Evolutionary conservation across 2,329 filamentous ascomycete genomes (phyloP), one percentile per base, ranked within the genome.

Genomic region (Stromatinia cepivora): DNA sequence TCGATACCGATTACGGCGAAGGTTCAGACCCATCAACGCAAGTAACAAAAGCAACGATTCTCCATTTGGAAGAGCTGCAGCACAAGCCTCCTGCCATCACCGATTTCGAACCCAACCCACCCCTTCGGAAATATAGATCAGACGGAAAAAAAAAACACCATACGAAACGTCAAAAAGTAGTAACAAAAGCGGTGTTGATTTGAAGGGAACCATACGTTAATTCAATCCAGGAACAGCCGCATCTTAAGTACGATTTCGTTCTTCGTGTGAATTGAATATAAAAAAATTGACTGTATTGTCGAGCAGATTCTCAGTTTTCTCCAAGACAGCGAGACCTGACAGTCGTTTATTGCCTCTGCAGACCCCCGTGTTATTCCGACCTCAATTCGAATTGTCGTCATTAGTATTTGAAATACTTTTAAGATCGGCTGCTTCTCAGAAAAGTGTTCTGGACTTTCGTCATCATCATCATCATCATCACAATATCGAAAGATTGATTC

Each of bases 41-140:
- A 39, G 61, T 31, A 39, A 39, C 46, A 39, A 52, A 9, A 28
- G 22, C 34, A 50, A 39, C 31, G 31, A 63, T 52, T 13, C 46
- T 63, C 69, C 52, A 71, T 65, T 65, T 50, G 58, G 66, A 62
- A 71, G 36, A 71, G 67, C 69, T 48, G 70, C 70, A 46, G 54
- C 69, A 58, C 67, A 70, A 66, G 70, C 70, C 28, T 52, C 36
- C 63, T 48, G 25, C 28, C 54, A 28, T 45, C 50, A 25, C 20
- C 39, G 57, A 57, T 54, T 42, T 25, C 28, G 48, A 45, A 61
- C 64, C 62, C 69, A 71, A 65, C 68, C 54, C 54, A 72, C 65
- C 34, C 52, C 59, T 67, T 71, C 36, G 63, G 70, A 70, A 71
- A 71, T 73, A 73, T 42, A 72, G 70, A 74, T 75, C 71, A 54